Conservation (phyloP, 257 asterid species). For the Solanum dulcamara region DNA sequence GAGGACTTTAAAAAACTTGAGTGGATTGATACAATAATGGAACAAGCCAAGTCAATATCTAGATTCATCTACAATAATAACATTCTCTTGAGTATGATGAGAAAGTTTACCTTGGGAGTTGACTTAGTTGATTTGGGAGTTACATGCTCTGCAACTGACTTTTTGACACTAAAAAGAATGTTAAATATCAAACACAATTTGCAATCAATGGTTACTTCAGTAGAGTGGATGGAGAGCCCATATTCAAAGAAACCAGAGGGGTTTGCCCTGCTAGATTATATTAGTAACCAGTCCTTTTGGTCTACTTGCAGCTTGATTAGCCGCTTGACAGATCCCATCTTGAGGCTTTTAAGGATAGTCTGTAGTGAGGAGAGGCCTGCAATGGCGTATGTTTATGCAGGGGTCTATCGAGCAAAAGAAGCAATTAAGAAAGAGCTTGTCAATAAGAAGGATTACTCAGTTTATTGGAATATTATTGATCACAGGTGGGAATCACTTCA, state of each 20-base stretch:
- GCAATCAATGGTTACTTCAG: conserved; percentile 79
- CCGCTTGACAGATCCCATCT: conserved; percentile 51
- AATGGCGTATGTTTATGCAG: conserved; percentile 80
- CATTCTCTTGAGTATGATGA: conserved; percentile 60
- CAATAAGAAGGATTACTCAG: conserved; percentile 42
- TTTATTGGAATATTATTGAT: conserved; percentile 84
- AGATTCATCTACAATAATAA: conserved; percentile 55
- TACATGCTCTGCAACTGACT: conserved; percentile 55
- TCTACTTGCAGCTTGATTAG: conserved; percentile 39
- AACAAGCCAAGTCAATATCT: conserved; percentile 69
- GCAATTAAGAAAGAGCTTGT: conserved; percentile 66
- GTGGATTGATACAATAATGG: conserved; percentile 39
- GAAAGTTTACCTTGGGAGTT: conserved; percentile 65
- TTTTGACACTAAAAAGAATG: conserved; percentile 68
- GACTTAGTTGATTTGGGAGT: conserved; percentile 68
- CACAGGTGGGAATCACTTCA: conserved; percentile 78
- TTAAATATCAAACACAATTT: conserved; percentile 50
- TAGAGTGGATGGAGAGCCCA: conserved; percentile 81
- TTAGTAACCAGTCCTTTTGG: conserved; percentile 69
- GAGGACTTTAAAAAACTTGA: conserved; percentile 57
- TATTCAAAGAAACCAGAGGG: conserved; percentile 65
- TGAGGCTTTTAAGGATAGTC: conserved; percentile 65
- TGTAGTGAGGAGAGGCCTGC: conserved; percentile 70
- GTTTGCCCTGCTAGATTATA: conserved; percentile 28
- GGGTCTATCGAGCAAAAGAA: conserved; percentile 82